A percentile compares a stretch with the other conserved stretches of the same genome.
Evolutionary conservation across 164 flowering plant genomes (phyloP).

Genomic region (Vitis cinerea): DNA sequence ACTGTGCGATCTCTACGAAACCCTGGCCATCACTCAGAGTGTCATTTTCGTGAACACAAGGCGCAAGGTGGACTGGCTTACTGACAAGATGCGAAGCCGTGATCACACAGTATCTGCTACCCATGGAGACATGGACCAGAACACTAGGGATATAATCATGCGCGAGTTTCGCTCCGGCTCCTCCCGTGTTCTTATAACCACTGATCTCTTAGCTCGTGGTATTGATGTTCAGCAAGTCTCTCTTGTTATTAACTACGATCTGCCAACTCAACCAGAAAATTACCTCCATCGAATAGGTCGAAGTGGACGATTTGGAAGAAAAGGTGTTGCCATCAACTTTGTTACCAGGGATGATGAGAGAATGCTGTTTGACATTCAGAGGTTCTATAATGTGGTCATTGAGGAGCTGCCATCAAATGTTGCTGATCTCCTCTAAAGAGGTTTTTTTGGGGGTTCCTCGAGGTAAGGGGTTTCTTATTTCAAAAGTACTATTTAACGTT

Average conservation of each 20-base stretch:
- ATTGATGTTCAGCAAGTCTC: slow-evolving; percentile 93
- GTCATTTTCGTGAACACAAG: slow-evolving; percentile 89
- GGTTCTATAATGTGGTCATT: slow-evolving; percentile 68
- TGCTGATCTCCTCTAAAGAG: slow-evolving; percentile 69
- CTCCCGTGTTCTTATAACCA: slow-evolving; percentile 83
- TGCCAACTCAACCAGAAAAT: slow-evolving; percentile 88
- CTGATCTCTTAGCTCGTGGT: slow-evolving; percentile 87
- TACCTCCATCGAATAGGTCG: slow-evolving; percentile 91
- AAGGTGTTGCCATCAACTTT: slow-evolving; percentile 87
- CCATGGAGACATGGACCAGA: slow-evolving; percentile 91
- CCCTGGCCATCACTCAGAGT: slow-evolving; percentile 86
- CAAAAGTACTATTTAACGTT: slow-evolving; percentile 20
- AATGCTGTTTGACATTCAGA: slow-evolving; percentile 79
- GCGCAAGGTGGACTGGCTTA: slow-evolving; percentile 93
- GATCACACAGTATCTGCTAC: slow-evolving; percentile 92
- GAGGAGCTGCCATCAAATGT: slow-evolving; percentile 81
- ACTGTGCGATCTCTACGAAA: slow-evolving; percentile 81
- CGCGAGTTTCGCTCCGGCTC: slow-evolving; percentile 88
- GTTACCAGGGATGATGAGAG: slow-evolving; percentile 75
- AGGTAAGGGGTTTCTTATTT: slow-evolving; percentile 20
- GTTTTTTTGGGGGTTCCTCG: slow-evolving; percentile 15
- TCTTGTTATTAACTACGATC: slow-evolving; percentile 78
- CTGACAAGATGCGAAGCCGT: slow-evolving; percentile 85
- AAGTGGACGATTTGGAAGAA: slow-evolving; percentile 85
- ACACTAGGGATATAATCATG: slow-evolving; percentile 85